Evolutionary conservation across 345 rosid species (phyloP), one percentile per base, ranked within the genome.

Genomic region (Lenwebbia sp.): DNA sequence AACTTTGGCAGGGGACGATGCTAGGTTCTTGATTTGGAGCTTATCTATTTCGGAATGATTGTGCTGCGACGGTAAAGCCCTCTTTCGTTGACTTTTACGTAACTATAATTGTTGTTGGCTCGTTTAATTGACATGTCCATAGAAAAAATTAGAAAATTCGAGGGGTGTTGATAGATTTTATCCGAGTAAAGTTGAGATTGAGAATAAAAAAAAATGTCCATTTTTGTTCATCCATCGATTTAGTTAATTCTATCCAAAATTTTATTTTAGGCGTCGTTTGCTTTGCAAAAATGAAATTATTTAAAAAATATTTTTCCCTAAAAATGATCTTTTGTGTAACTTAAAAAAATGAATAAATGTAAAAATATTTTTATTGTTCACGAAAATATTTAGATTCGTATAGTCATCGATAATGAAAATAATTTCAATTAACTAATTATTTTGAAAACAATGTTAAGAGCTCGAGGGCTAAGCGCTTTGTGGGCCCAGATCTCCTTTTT

Each of bases 61-160:
- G 50, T 47, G 11, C 50, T 47, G 50, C 9, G 12, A 10, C 2
- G 3, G 11, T 47, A 47, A 11, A 47, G 54, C 4, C 17, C 6
- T 15, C 19, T 14, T 52, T 52, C 5, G 54, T 52, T 5, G 54
- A 52, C 2, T 14, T 14, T 4, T 51, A 13, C 6, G 47, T 51
- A 13, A 51, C 5, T 51, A 14, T 26, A 12, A 13, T n/a, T 25
- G 19, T 58, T 0, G 0, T 6, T 3, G 1, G 19, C 75, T 7
- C 2, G 3, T 62, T 28, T 62, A 28, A 30, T 30, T 3, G 15
- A 14, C 10, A 14, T 0, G 22, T 30, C 11, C 41, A 65, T 8
- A 11, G 23, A 22, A 22, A 30, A 65, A 65, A 17, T 30, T 2
- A 19, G 6, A 65, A 62, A 4, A 30, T 17, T 65, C 3, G 1